phyloP scores from a whole-genome alignment of 2,329 filamentous ascomycete genomes.

The Trichoderma cornu-damae region DNA sequence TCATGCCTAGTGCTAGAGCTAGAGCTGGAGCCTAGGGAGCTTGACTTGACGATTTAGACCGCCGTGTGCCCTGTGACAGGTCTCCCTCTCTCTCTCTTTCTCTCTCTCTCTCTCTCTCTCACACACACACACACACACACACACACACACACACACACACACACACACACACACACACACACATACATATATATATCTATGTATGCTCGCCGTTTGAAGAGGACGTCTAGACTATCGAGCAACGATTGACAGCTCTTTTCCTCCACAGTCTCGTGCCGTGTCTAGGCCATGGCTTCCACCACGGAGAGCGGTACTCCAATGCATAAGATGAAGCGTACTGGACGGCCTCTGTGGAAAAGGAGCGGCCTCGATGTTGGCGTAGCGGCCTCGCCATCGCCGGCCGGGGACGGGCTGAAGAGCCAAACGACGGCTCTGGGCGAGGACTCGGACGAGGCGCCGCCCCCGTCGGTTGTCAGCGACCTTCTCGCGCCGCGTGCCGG shows the following conservation, averaged over 20 bases:
- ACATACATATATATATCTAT: neutral
- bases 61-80: neutral
- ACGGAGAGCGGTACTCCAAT: neutral
- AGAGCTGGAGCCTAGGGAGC: neutral
- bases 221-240: neutral
- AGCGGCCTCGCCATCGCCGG: neutral
- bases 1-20: no score
- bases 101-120: no score
- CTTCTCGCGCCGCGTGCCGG: slow-evolving; percentile 3
- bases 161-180: no score
- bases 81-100: no score
- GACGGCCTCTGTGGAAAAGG: slow-evolving; percentile 6
- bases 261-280: neutral
- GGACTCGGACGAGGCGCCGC: neutral
- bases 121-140: no score
- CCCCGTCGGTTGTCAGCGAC: slow-evolving; percentile 26
- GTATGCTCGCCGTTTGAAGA: neutral
- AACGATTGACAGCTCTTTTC: neutral
- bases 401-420: neutral
- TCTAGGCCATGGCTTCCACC: neutral
- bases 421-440: neutral
- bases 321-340: slow-evolving; percentile 19
- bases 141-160: no score
- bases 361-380: neutral
- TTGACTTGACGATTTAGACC: neutral